Evolutionary conservation across 805 yeast species (phyloP).

Genomic region (Ogataea polymorpha): DNA sequence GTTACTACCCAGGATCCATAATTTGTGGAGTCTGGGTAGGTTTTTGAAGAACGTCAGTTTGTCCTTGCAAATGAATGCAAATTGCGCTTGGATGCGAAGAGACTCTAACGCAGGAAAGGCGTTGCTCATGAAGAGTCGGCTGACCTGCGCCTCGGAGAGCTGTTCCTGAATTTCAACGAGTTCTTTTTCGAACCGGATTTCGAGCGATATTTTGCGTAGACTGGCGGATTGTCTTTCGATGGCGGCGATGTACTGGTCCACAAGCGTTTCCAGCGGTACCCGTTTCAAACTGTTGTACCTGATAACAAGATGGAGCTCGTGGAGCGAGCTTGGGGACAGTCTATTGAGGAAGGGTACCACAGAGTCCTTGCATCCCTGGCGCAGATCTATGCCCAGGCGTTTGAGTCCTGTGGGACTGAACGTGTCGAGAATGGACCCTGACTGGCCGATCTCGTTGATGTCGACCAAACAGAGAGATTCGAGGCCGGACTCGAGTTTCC

Average conservation of each 20-base stretch:
- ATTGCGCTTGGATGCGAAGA: slow-evolving; percentile 38
- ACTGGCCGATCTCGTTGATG: slow-evolving; percentile 13
- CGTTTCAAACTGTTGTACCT: slow-evolving; percentile 21
- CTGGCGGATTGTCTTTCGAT: slow-evolving; percentile 16
- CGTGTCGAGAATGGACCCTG: slow-evolving; percentile 14
- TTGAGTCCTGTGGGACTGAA: slow-evolving; percentile 10
- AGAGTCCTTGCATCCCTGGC: slow-evolving; percentile 21
- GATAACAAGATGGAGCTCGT: slow-evolving; percentile 23
- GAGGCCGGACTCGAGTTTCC: slow-evolving; percentile 10
- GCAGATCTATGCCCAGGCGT: slow-evolving; percentile 21
- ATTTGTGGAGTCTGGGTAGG: slow-evolving; percentile 30
- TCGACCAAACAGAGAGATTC: slow-evolving; percentile 16
- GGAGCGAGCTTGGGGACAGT: slow-evolving; percentile 17
- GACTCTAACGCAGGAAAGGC: slow-evolving; percentile 31
- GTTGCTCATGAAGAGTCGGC: slow-evolving; percentile 10
- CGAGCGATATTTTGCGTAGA: slow-evolving; percentile 25
- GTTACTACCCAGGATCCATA: slow-evolving; percentile 47
- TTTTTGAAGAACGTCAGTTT: slow-evolving; percentile 27
- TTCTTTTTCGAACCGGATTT: slow-evolving; percentile 22
- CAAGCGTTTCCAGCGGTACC: slow-evolving; percentile 13
- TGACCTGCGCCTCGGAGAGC: slow-evolving; percentile 18
- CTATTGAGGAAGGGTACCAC: slow-evolving; percentile 16
- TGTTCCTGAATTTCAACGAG: slow-evolving; percentile 19
- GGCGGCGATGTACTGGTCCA: slow-evolving; percentile 18
- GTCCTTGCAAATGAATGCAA: slow-evolving; percentile 32